Conservation (phyloP, 495 filamentous ascomycete genomes). For the Penicillium longicatenatum region DNA sequence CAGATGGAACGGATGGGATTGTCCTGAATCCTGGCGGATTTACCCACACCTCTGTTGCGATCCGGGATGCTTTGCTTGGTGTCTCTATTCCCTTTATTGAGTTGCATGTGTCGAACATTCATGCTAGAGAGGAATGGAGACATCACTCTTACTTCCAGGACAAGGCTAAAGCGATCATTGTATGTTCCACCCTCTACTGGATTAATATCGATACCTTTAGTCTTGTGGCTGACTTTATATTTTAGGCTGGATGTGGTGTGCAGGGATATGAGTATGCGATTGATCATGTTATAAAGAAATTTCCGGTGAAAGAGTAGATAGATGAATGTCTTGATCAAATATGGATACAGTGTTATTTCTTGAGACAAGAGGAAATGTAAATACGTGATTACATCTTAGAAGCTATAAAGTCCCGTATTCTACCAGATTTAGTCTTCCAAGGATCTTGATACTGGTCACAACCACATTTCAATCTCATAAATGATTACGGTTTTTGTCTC, state of each 20-base stretch:
- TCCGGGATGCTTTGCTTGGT: conserved; percentile 60
- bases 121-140: conserved; percentile 55
- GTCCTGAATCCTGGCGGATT: conserved; percentile 62
- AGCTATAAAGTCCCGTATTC: too few species aligned
- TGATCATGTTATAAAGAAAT: not conserved
- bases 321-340: not conserved
- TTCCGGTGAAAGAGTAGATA: not conserved
- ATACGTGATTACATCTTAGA: too few species aligned
- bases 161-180: conserved; percentile 60
- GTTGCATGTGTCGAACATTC: conserved; percentile 60
- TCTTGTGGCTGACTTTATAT: not conserved
- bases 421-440: too few species aligned
- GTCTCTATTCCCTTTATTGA: conserved; percentile 65
- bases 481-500: too few species aligned
- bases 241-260: conserved; percentile 1
- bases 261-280: conserved; percentile 1
- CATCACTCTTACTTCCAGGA: conserved; percentile 60
- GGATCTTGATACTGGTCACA: too few species aligned
- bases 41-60: conserved; percentile 60
- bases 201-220: not conserved
- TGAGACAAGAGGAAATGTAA: too few species aligned
- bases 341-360: too few species aligned
- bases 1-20: conserved; percentile 33
- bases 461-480: too few species aligned
- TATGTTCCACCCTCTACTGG: conserved; percentile 3